These are phyloP conservation scores for Komagataella pastoris DNA, from an alignment of 805 yeast genomes.

Conservation along the genomic window DNA sequence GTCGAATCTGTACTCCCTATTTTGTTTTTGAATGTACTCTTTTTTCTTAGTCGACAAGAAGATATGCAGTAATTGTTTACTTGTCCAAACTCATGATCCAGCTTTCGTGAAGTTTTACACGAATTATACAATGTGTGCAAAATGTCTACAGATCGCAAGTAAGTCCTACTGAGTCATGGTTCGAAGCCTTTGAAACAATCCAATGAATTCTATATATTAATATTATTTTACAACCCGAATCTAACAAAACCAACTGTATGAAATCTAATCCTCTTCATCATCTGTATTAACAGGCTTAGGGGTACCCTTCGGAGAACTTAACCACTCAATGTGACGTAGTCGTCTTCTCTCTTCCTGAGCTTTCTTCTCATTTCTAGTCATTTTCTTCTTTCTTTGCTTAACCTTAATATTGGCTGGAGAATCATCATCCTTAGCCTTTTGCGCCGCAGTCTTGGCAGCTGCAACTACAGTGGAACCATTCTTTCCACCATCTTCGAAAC, in stretches of 20 bases:
- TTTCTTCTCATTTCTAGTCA: conserved; percentile 95
- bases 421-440: conserved; percentile 56
- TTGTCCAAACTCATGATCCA: too few species aligned
- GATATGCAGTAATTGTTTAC: too few species aligned
- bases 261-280: conserved; percentile 52
- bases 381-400: conserved; percentile 85
- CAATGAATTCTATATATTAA: neutral
- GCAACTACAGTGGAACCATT: conserved; percentile 30
- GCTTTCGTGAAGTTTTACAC: too few species aligned
- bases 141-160: too few species aligned
- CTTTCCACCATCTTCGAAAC: conserved; percentile 73
- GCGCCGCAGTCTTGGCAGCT: conserved; percentile 29
- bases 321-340: conserved; percentile 88
- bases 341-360: conserved; percentile 87
- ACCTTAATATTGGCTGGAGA: conserved; percentile 96
- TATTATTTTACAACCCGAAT: neutral
- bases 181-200: too few species aligned
- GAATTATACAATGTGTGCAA: too few species aligned
- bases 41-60: too few species aligned
- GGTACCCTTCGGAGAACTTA: conserved; percentile 93
- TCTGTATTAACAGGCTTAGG: conserved; percentile 92
- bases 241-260: conserved; percentile 1
- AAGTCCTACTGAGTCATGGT: too few species aligned
- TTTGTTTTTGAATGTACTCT: too few species aligned
- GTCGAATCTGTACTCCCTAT: too few species aligned